Base-by-base conservation (phyloP, 257 asterid species). In the Anisodus acutangulus region DNA sequence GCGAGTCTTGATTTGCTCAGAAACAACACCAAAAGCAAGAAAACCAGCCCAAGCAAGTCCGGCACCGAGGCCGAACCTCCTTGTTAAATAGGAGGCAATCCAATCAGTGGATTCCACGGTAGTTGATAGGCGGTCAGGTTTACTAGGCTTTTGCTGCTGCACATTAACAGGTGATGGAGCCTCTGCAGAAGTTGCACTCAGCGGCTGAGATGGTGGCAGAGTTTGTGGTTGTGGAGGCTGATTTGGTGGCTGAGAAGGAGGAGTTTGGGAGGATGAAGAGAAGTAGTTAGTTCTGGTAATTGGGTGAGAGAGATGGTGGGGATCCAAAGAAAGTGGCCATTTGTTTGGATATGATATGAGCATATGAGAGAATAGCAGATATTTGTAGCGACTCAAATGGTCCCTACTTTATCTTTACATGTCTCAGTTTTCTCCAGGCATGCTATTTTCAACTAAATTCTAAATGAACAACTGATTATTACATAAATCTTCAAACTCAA, bases 31-130 rank as follows among this genome's bases (percentile, higher is more conserved):
- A 84, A 87, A 82, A 4, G 97, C 94, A 47, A 94, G 91, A 85
- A 93, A 94, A 62, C 93, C 95, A 9, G 91, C 97, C 98, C 98
- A 95, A 8, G 97, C 95, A 58, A 95, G 94, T 13, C 99, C 98
- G 47, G 97, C 95, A 53, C 99, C 99, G 68, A 95, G 90, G 19
- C 99, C 99, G 79, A 92, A 93, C 76, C 98, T 91, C 84, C 98
- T 89, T 0, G 99, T 95, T 64, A 95, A 87, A 31, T 85, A 80
- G 49, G 97, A 90, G 9, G 97, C 97, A 83, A 94, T 87, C 97
- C 97, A 94, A 59, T 95, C 99, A 3, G 99, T 94, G 22, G 98
- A 91, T 11, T 91, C 99, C 3, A 70, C 93, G 2, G 51, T 22
- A 22, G 26, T 22, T 22, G 26, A 22, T 22, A 22, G 80, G n/a